phyloP scores from a whole-genome alignment of 345 rosid genomes.

The Geranium rotundifolium region DNA sequence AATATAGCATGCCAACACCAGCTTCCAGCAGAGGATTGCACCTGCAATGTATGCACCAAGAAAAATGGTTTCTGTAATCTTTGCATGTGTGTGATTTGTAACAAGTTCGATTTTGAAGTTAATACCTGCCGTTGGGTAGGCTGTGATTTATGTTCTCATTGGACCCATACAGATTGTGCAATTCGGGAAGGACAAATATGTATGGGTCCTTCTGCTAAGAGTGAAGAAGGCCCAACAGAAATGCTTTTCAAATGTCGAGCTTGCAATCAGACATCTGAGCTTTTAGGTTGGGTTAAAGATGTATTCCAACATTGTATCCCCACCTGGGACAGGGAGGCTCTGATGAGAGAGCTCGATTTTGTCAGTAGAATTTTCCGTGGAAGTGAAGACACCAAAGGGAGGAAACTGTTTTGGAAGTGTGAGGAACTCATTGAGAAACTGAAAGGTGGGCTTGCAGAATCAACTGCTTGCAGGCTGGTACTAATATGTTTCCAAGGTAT shows the following conservation, averaged over 20 bases:
- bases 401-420: conserved; percentile 83
- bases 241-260: conserved; percentile 88
- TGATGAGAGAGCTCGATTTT: conserved; percentile 78
- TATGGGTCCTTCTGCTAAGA: conserved; percentile 66
- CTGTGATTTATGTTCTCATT: conserved; percentile 91
- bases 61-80: conserved; percentile 93
- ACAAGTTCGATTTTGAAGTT: conserved; percentile 90
- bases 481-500: conserved; percentile 86
- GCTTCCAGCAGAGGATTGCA: conserved; percentile 86
- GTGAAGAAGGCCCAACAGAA: conserved; percentile 54
- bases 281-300: conserved; percentile 94
- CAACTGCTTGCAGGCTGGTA: conserved; percentile 63
- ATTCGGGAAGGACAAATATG: conserved; percentile 77
- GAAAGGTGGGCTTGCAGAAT: conserved; percentile 62
- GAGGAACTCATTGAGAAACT: conserved; percentile 74
- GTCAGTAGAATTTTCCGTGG: conserved; percentile 80
- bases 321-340: conserved; percentile 79
- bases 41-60: conserved; percentile 65
- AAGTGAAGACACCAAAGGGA: conserved; percentile 82
- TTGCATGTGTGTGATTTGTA: conserved; percentile 96
- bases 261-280: conserved; percentile 83
- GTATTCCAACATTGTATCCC: conserved; percentile 94
- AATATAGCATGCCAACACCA: conserved; percentile 81
- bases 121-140: conserved; percentile 98
- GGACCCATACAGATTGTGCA: conserved; percentile 99